Evolutionary conservation across 1,284 basidiomycete species (phyloP), one percentile per base, ranked within the genome.

Genomic region (Volvariella surrecta): DNA sequence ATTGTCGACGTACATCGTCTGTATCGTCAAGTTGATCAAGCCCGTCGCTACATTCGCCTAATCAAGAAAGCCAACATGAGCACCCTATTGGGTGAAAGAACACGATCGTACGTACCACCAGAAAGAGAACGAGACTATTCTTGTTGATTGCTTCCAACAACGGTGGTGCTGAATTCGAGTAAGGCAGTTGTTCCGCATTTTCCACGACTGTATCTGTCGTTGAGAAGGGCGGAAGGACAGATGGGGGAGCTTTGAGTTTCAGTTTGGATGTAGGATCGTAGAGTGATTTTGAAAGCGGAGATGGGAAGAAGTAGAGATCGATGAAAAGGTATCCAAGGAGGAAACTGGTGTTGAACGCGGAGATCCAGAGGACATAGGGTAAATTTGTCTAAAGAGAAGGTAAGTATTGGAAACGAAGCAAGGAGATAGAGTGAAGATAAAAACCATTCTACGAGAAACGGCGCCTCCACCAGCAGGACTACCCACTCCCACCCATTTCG

Each of bases 31-130:
- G 58, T 98, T 99, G 48, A 96, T 68, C 13, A 89, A 49, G 0
- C 95, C 95, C 0, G 95, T 99, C 19, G 79, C 60, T 0, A 96
- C 59, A 59, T 99, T 99, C 0, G 92, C 88, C 87, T 92, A 52
- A 1, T 41, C 7, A 31, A 42, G 16, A 11, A 30, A 35, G 17
- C 20, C n/a, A 40, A n/a, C 10, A 24, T 13, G 7, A 31, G 31
- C 10, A 15, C 13, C 17, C 21, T 11, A 10, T 4, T 20, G 3
- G 19, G 28, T 32, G 10, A 9, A 18, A 16, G 13, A 13, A 47
- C 39, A 32, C 4, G n/a, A 35, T 22, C 13, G 32, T 9, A 72
- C 86, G 52, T 53, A 92, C 92, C 19, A 87, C 49, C 2, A 99
- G 70, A 63, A 99, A 99, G 11, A 95, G 56, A 1, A 68, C 64